Conservation (phyloP, 768 basidiomycete species). For the Porpolomopsis calyptriformis region DNA sequence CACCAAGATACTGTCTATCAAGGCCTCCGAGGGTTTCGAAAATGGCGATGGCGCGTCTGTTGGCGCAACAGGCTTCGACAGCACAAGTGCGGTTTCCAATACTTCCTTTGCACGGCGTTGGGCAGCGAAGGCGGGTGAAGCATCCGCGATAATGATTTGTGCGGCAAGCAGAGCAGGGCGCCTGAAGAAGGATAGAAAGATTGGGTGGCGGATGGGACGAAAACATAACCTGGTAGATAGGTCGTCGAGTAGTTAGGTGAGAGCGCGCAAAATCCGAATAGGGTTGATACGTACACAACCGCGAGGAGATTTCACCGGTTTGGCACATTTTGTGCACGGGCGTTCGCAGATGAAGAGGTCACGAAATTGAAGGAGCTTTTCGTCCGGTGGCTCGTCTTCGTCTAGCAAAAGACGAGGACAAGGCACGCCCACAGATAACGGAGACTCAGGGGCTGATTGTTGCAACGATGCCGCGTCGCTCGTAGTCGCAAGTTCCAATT, state of each 20-base stretch:
- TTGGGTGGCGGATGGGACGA: slow-evolving; percentile 16
- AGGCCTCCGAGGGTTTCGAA: slow-evolving; percentile 41
- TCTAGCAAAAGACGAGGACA: neutral
- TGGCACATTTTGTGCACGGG: slow-evolving; percentile 29
- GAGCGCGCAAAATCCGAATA: slow-evolving; percentile 1
- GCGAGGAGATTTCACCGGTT: slow-evolving; percentile 27
- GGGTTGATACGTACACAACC: slow-evolving; percentile 36
- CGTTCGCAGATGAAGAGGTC: slow-evolving; percentile 26
- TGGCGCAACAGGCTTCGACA: slow-evolving; percentile 34
- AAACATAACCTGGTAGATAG: neutral
- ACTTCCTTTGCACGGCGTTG: slow-evolving; percentile 31
- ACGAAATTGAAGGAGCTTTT: slow-evolving; percentile 23
- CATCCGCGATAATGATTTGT: slow-evolving; percentile 42
- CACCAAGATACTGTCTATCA: slow-evolving; percentile 34
- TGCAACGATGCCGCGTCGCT: slow-evolving; percentile 6
- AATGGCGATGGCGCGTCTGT: slow-evolving; percentile 37
- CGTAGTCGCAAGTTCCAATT: slow-evolving; percentile 31
- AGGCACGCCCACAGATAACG: neutral
- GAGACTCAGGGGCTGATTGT: neutral
- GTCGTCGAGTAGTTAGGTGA: neutral
- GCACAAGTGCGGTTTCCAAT: slow-evolving; percentile 23
- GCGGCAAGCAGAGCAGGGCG: slow-evolving; percentile 31
- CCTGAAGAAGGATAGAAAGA: slow-evolving; percentile 30
- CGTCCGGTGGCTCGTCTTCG: slow-evolving; percentile 19
- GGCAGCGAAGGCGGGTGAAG: slow-evolving; percentile 29